These are phyloP conservation scores for Podospora australis DNA, from an alignment of 495 filamentous ascomycete species.

Conservation along the genomic window DNA sequence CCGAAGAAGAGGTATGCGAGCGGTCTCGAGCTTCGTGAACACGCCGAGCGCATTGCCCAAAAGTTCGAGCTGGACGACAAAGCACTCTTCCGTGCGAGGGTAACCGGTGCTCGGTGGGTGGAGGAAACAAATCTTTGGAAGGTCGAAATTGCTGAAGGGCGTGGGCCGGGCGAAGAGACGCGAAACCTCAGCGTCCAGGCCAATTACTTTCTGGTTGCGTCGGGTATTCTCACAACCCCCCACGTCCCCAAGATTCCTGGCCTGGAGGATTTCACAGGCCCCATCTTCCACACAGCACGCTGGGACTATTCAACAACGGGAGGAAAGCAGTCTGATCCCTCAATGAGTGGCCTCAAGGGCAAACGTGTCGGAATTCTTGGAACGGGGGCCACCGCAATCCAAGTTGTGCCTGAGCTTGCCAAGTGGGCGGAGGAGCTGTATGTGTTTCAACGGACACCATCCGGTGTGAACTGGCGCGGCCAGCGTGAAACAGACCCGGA, in stretches of 20 bases:
- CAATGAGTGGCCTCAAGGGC: constrained; percentile 38
- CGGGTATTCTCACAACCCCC: constrained; percentile 38
- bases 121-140: constrained; percentile 38
- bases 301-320: constrained; percentile 52
- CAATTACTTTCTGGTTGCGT: constrained; percentile 32
- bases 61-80: constrained; percentile 41
- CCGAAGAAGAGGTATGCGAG: constrained; percentile 41
- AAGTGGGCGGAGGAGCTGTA: constrained; percentile 46
- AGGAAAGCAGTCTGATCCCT: constrained; percentile 39
- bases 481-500: constrained; percentile 43
- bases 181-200: constrained; percentile 25
- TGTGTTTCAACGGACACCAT: constrained; percentile 52
- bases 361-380: constrained; percentile 50
- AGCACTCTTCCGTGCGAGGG: constrained; percentile 40
- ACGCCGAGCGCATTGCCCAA: constrained; percentile 34
- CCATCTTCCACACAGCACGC: constrained; percentile 46
- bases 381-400: constrained; percentile 51
- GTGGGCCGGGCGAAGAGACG: constrained; percentile 27
- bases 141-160: constrained; percentile 28
- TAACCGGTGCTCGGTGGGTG: constrained; percentile 36
- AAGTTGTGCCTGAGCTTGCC: constrained; percentile 45
- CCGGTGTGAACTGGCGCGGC: constrained; percentile 41
- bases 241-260: constrained; percentile 41
- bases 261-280: constrained; percentile 39
- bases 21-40: constrained; percentile 41